These are phyloP conservation scores for Hamigera avellanea DNA, from an alignment of 495 filamentous ascomycete species.

Conservation along the genomic window DNA sequence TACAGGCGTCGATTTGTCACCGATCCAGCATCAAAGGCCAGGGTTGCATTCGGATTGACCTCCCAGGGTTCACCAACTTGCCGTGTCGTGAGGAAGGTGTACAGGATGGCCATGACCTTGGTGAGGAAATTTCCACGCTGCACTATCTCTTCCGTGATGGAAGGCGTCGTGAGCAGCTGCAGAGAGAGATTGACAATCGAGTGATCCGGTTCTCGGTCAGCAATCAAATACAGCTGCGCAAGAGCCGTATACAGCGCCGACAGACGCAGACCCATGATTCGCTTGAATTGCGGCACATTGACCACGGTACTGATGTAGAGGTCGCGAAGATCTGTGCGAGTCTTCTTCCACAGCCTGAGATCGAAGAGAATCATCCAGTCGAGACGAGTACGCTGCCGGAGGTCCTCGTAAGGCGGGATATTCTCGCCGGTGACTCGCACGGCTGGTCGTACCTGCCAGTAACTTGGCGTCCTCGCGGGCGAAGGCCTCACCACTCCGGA, in stretches of 20 bases:
- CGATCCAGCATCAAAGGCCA: conserved; percentile 86
- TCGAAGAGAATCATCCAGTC: conserved; percentile 98
- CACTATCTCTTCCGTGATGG: conserved; percentile 89
- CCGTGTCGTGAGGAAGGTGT: conserved; percentile 90
- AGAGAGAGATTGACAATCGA: conserved; percentile 96
- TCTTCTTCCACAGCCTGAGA: conserved; percentile 90
- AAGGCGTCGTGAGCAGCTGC: conserved; percentile 93
- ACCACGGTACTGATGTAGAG: conserved; percentile 95
- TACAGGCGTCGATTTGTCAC: conserved; percentile 91
- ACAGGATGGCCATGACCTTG: conserved; percentile 88
- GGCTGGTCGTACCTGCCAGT: conserved; percentile 78
- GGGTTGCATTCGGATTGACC: conserved; percentile 66
- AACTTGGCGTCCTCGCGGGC: conserved; percentile 43
- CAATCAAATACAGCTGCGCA: conserved; percentile 90
- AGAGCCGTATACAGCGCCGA: conserved; percentile 88
- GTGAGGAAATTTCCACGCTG: conserved; percentile 94
- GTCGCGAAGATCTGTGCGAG: conserved; percentile 78
- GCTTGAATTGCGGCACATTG: conserved; percentile 88
- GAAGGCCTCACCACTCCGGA: conserved; percentile 20
- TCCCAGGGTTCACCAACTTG: conserved; percentile 90
- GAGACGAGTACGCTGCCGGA: conserved; percentile 76
- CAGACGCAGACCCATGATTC: conserved; percentile 84
- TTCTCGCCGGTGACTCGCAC: conserved; percentile 42
- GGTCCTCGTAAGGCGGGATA: conserved; percentile 65
- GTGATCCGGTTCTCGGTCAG: conserved; percentile 92